A percentile compares a stretch with the other conserved stretches of the same genome.
phyloP scores from a whole-genome alignment of 192 early-diverging fungal genomes.

The Coemansia sp. region DNA sequence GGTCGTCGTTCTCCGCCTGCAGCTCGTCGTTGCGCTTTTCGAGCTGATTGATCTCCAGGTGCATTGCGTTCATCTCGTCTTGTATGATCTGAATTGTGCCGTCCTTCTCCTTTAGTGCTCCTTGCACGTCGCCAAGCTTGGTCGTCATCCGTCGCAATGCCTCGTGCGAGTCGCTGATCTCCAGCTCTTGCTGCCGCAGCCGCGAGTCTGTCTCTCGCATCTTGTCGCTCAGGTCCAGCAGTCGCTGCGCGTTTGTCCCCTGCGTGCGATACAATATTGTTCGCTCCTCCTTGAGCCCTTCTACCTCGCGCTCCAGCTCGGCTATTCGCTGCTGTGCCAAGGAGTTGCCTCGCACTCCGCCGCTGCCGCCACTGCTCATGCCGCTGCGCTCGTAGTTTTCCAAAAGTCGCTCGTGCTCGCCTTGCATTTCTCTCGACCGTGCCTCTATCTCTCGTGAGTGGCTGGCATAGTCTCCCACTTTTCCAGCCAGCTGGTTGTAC shows the following conservation, averaged over 20 bases:
- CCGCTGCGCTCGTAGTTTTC: slow-evolving; percentile 40
- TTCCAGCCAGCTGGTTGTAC: slow-evolving; percentile 47
- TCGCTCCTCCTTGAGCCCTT: slow-evolving; percentile 83
- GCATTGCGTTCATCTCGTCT: slow-evolving; percentile 89
- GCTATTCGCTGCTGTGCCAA: slow-evolving; percentile 66
- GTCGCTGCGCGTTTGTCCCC: slow-evolving; percentile 87
- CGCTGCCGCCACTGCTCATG: slow-evolving; percentile 9
- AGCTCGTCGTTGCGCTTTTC: slow-evolving; percentile 71
- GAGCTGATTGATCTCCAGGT: slow-evolving; percentile 84
- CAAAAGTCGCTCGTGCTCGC: slow-evolving; percentile 52
- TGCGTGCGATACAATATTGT: slow-evolving; percentile 89
- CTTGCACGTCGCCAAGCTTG: slow-evolving; percentile 45
- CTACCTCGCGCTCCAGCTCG: slow-evolving; percentile 77
- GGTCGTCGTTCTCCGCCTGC: slow-evolving; percentile 81
- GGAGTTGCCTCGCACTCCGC: slow-evolving; percentile 31
- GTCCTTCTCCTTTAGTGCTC: slow-evolving; percentile 83
- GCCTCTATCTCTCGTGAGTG: slow-evolving; percentile 49
- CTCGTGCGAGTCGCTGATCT: slow-evolving; percentile 45
- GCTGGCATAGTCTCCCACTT: slow-evolving; percentile 50
- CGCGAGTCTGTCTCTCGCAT: slow-evolving; percentile 61
- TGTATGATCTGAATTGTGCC: slow-evolving; percentile 91
- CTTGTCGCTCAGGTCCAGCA: slow-evolving; percentile 85
- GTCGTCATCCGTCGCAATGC: slow-evolving; percentile 32
- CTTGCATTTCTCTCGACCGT: slow-evolving; percentile 47
- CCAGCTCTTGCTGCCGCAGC: slow-evolving; percentile 69